Evolutionary conservation across 2,329 filamentous ascomycete species (phyloP).

Genomic region (Claviceps humidiphila): DNA sequence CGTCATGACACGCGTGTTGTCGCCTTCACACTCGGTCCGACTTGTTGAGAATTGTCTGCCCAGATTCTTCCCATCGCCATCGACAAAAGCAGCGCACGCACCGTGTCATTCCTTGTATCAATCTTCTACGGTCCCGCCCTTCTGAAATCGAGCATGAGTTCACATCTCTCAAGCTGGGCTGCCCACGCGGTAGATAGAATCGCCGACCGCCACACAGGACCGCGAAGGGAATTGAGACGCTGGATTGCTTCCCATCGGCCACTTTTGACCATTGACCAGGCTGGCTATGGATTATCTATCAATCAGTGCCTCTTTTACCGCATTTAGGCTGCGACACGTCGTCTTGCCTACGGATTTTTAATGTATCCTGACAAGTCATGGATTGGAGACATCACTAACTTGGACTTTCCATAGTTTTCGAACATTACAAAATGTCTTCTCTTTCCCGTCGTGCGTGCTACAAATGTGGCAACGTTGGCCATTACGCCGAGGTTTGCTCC

Average conservation of each 20-base stretch:
- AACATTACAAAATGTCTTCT: slow-evolving; percentile 50
- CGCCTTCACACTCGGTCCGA: neutral
- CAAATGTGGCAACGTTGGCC: slow-evolving; percentile 72
- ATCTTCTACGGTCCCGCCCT: too few species aligned
- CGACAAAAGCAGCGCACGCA: too few species aligned
- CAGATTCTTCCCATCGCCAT: neutral
- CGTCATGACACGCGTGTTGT: neutral
- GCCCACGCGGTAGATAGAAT: neutral
- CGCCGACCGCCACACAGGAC: too few species aligned
- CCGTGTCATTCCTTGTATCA: too few species aligned
- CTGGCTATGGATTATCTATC: too few species aligned
- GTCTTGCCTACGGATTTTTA: neutral
- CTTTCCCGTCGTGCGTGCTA: slow-evolving; percentile 74
- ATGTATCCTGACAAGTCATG: neutral
- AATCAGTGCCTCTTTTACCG: neutral
- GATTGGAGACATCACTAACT: neutral
- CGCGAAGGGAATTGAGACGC: too few species aligned
- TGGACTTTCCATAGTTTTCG: neutral
- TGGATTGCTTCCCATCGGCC: too few species aligned
- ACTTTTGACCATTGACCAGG: too few species aligned
- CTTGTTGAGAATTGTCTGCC: neutral
- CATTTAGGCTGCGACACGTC: neutral
- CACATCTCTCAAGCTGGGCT: neutral
- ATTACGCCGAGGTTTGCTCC: slow-evolving; percentile 83
- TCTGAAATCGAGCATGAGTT: neutral